Conservation (phyloP, 495 filamentous ascomycete genomes). For the Penicillium angulare region DNA sequence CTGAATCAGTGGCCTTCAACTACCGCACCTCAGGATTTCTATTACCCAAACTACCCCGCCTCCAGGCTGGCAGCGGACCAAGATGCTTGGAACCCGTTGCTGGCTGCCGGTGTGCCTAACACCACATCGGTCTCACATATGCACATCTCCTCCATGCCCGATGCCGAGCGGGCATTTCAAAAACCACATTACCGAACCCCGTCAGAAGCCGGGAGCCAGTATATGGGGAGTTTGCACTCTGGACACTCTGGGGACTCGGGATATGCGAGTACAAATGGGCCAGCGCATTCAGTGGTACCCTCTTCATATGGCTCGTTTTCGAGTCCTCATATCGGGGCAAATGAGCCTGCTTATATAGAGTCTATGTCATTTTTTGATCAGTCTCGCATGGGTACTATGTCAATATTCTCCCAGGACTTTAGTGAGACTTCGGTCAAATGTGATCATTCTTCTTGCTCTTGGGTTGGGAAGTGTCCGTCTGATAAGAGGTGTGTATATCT, state of each 20-base stretch:
- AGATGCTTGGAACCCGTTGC: conserved; percentile 41
- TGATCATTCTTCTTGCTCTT: conserved; percentile 33
- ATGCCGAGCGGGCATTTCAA: conserved; percentile 24
- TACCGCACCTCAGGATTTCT: conserved; percentile 18
- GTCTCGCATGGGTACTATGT: conserved; percentile 4
- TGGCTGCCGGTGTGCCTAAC: conserved; percentile 32
- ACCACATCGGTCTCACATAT: conserved; percentile 17
- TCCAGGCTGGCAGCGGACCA: conserved; percentile 27
- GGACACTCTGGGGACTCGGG: conserved; percentile 61
- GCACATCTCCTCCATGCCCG: conserved; percentile 16
- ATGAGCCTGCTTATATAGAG: conserved; percentile 28
- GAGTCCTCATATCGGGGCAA: conserved; percentile 26
- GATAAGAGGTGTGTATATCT: conserved; percentile 33
- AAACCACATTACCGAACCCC: conserved; percentile 32
- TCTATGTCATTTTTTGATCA: conserved; percentile 15
- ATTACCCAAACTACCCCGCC: conserved; percentile 24
- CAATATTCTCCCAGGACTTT: conserved; percentile 12
- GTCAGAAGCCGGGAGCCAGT: conserved; percentile 58
- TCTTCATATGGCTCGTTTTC: conserved; percentile 27
- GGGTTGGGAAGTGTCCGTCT: conserved; percentile 43
- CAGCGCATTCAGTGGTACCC: conserved; percentile 45
- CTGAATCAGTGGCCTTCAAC: conserved; percentile 23
- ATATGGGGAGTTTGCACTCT: conserved; percentile 40
- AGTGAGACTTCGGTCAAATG: conserved; percentile 29
- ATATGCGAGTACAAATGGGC: conserved; percentile 53